phyloP scores from a whole-genome alignment of 1,284 basidiomycete species.

The Fomitopsis palustris region DNA sequence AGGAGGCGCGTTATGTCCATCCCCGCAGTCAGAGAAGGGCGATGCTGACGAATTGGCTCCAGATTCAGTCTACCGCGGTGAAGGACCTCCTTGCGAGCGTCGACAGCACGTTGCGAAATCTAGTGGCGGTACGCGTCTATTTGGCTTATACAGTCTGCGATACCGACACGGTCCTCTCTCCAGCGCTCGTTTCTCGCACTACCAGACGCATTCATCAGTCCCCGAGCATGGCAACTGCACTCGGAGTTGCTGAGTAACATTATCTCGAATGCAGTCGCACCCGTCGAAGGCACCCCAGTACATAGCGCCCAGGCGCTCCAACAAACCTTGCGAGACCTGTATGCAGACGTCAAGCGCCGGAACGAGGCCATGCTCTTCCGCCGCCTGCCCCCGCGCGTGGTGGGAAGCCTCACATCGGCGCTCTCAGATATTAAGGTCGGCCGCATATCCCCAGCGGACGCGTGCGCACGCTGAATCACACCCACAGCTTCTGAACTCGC shows the following conservation, averaged over 20 bases:
- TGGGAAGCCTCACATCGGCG: conserved; percentile 36
- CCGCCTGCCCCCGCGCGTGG: conserved; percentile 55
- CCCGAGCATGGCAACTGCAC: conserved; percentile 60
- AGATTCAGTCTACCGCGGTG: conserved; percentile 53
- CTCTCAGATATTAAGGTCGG: conserved; percentile 60
- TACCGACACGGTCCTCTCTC: not conserved
- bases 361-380: conserved; percentile 79
- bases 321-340: conserved; percentile 43
- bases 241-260: conserved; percentile 42
- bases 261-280: conserved; percentile 34
- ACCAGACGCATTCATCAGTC: conserved; percentile 74
- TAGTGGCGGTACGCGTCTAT: conserved; percentile 50
- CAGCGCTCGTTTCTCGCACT: conserved; percentile 62
- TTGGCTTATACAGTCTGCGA: not conserved
- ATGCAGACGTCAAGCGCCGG: conserved; percentile 58
- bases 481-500: conserved; percentile 74
- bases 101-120: conserved; percentile 47
- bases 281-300: conserved; percentile 34
- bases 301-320: conserved; percentile 41
- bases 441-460: not conserved
- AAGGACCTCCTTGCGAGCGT: conserved; percentile 55
- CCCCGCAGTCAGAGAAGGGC: not conserved
- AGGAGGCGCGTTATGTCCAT: conserved; percentile 50
- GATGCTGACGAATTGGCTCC: conserved; percentile 1
- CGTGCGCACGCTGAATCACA: not conserved